Base-by-base conservation (phyloP, 208 protist species). In the Trypanosoma caninum region DNA sequence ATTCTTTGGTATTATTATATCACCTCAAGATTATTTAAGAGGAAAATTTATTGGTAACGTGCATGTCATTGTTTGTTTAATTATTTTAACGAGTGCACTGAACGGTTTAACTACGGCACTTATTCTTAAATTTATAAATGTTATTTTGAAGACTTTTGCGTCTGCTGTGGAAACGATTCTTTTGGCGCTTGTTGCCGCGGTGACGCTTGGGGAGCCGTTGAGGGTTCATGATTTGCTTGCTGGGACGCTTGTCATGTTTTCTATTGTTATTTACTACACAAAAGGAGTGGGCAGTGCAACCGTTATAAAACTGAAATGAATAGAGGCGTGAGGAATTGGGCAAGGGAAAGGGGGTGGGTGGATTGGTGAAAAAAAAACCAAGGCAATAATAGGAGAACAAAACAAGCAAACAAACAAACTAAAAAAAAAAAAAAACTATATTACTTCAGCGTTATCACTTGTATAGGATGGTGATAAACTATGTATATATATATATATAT, bases 121-220 rank as follows among this genome's bases (percentile, higher is more conserved):
- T 28, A 85, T 93, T 34, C 54, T 93, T 13, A 93, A 93, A 59
- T 87, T 82, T 62, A 86, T 90, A 57, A 80, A 87, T 60, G 63
- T 86, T 14, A 84, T 93, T 56, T 82, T 87, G 1, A 93, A 90
- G 73, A 68, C 74, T 11, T 77, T 89, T 35, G 86, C 86, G 0
- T 76, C 75, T 13, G 69, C 78, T 7, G 54, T 85, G 14, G 86
- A 93, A 51, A 75, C 90, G 22, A 38, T 84, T 25, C 28, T 93
- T 18, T 82, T 76, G n/a, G 57, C 80, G 0, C 42, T 86, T 0
- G 18, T 69, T 0, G 69, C 79, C 0, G 53, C 60, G 7, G 2
- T 68, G 9, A 2, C 89, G 11, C 54, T 87, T 1, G 74, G 74
- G 1, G 84, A 92, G 28, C 38, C 65, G 7, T 45, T 88, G n/a